Base-by-base conservation (phyloP, 257 asterid species). In the Jasminum sambac region DNA sequence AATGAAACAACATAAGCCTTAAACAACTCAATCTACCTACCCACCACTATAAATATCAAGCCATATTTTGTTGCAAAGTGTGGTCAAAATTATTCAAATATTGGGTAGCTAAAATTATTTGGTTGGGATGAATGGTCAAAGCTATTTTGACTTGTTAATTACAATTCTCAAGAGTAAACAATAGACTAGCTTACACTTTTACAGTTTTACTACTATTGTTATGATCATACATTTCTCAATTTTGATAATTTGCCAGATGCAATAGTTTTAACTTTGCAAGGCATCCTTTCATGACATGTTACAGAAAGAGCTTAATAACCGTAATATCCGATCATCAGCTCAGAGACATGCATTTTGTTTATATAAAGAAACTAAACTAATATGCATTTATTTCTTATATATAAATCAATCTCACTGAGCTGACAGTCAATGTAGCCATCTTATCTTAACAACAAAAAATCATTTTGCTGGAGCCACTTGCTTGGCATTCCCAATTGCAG, bases 401-500 rank as follows among this genome's bases (percentile, higher is more conserved):
- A 55, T 23, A 55, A 21, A 21, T 24, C 59, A 50, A n/a, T n/a
- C 17, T 50, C 59, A 17, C 11, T 55, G 8, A 0, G 62, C 36
- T 55, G 61, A 52, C 7, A 17, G 10, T 19, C 62, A 55, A 21
- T 55, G 50, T 11, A 10, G 36, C 36, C 4, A 30, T 11, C 11
- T 14, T 10, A 55, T 55, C 62, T 23, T 11, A 55, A 21, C 36
- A 55, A 23, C 62, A 55, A 55, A 55, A 55, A 55, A 1, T 8
- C 14, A 55, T 55, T 55, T 55, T 40, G 34, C 21, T 19, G 62
- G 70, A 76, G 87, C 76, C 79, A 46, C 62, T 37, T 63, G 76
- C 65, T 68, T 63, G 77, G 68, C 30, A 65, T 67, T 80, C 67
- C 79, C 83, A 77, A 78, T 79, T 62, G 86, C 86, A 83, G 85